Evolutionary conservation across 768 basidiomycete genomes (phyloP).

Genomic region (Agrocybe praecox): DNA sequence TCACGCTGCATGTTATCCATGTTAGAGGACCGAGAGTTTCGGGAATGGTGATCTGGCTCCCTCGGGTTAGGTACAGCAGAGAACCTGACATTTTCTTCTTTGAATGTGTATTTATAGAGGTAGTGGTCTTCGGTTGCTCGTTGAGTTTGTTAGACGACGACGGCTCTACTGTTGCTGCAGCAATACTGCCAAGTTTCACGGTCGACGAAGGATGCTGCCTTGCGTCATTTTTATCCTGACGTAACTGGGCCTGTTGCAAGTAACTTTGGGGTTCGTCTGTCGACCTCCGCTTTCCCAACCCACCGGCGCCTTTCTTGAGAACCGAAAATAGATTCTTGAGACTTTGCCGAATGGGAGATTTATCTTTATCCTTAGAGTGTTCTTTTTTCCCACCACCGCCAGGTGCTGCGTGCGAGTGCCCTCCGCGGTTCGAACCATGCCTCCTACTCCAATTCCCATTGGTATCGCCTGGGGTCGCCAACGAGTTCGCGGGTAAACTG

Average conservation of each 20-base stretch:
- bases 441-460: background rate
- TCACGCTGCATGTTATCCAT: conserved; percentile 52
- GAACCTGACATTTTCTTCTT: conserved; percentile 32
- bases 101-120: background rate
- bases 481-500: background rate
- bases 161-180: background rate
- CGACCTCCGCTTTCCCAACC: conserved; percentile 22
- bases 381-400: background rate
- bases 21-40: conserved; percentile 31
- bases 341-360: conserved; percentile 64
- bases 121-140: background rate
- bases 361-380: conserved; percentile 11
- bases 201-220: background rate
- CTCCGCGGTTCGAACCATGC: background rate
- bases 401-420: background rate
- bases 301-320: conserved; percentile 49
- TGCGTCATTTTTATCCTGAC: background rate
- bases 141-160: background rate
- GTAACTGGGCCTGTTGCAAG: background rate
- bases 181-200: background rate
- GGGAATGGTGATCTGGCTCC: conserved; percentile 8
- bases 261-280: conserved; percentile 14
- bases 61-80: conserved; percentile 50
- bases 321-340: conserved; percentile 64
- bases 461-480: background rate